phyloP scores from a whole-genome alignment of 129 eudicot genomes.

The sunflower (Helianthus annuus) region DNA sequence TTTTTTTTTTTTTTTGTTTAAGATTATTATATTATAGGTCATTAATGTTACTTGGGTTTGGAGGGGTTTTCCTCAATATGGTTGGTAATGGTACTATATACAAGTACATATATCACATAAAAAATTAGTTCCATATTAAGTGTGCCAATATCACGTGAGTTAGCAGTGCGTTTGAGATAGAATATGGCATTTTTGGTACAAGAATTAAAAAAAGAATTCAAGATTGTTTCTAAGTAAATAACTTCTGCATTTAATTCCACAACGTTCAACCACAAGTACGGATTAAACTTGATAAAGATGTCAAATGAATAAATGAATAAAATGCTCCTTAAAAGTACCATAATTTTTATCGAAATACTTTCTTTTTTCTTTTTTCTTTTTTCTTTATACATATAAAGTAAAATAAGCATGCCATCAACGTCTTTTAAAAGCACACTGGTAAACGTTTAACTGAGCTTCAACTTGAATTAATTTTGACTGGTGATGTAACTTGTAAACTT shows the following conservation, averaged over 20 bases:
- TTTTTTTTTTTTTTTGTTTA: no score
- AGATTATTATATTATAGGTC: background rate
- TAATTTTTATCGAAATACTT: no score
- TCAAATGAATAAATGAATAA: no score
- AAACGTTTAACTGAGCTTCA: no score
- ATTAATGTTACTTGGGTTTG: background rate
- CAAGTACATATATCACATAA: background rate
- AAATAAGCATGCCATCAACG: no score
- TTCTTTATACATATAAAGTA: no score
- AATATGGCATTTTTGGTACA: background rate
- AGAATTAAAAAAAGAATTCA: background rate
- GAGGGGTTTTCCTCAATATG: background rate
- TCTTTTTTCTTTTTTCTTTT: no score
- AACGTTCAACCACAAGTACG: background rate
- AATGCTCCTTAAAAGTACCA: no score
- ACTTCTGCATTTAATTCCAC: constrained; percentile 10
- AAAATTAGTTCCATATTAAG: background rate
- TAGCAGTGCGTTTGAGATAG: background rate
- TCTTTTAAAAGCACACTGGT: no score
- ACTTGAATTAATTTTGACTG: no score
- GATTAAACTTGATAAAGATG: background rate
- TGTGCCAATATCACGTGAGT: constrained; percentile 2
- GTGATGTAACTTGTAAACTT: no score
- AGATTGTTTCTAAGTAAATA: background rate
- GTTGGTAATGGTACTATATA: no score